Percentiles rank a stretch among this genome's conserved stretches.
Evolutionary conservation across 2,329 filamentous ascomycete species (phyloP).

Genomic region (Aureobasidium musti): DNA sequence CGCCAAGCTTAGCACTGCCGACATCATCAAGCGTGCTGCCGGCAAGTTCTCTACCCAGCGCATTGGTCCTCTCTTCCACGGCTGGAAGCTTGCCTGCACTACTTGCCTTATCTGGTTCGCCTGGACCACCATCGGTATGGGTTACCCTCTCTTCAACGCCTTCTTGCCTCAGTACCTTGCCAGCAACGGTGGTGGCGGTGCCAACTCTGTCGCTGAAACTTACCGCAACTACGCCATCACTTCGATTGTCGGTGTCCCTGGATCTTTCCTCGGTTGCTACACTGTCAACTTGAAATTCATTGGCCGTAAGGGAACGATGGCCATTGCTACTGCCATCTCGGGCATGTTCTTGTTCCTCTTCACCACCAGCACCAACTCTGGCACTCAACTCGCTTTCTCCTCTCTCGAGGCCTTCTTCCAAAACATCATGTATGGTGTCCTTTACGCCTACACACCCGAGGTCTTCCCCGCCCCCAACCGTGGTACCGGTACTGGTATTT

Average conservation of each 20-base stretch:
- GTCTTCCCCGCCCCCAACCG: constrained; percentile 72
- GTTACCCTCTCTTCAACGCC: constrained; percentile 84
- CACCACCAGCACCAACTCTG: constrained; percentile 58
- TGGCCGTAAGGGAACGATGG: constrained; percentile 72
- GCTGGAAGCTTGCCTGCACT: constrained; percentile 51
- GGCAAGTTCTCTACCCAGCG: constrained; percentile 66
- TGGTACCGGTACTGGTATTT: constrained; percentile 71
- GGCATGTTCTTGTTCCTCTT: constrained; percentile 70
- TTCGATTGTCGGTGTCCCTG: constrained; percentile 73
- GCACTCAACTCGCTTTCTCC: constrained; percentile 64
- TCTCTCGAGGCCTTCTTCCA: constrained; percentile 69
- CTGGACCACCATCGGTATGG: constrained; percentile 82
- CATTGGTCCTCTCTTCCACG: constrained; percentile 63
- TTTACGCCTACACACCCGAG: constrained; percentile 77
- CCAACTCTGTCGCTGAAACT: constrained; percentile 40
- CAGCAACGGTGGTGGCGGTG: constrained; percentile 50
- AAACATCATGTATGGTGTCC: constrained; percentile 75
- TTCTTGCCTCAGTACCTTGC: constrained; percentile 86
- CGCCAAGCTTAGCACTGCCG: constrained; percentile 45
- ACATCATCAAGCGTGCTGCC: constrained; percentile 61
- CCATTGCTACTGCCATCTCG: constrained; percentile 65
- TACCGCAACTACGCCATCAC: constrained; percentile 86
- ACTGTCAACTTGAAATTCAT: constrained; percentile 69
- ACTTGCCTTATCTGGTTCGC: constrained; percentile 69
- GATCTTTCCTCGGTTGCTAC: constrained; percentile 71